Evolutionary conservation across 345 rosid genomes (phyloP).

Genomic region (Gossypium rotundifolium): DNA sequence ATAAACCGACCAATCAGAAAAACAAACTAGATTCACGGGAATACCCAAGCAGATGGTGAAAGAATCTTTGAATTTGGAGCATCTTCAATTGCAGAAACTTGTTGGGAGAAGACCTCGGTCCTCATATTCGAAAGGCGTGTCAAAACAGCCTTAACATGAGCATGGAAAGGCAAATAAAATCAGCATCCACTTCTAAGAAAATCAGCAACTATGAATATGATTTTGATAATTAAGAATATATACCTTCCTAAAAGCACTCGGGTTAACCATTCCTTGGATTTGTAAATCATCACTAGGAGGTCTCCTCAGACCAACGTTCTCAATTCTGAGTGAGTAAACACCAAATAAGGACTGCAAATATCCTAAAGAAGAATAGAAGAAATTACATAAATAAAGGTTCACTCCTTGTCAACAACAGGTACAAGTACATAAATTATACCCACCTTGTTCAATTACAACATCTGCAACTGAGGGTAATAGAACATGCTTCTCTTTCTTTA

Average conservation of each 20-base stretch:
- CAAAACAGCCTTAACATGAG: slow-evolving; percentile 45
- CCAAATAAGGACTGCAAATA: slow-evolving; percentile 71
- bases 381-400: not conserved
- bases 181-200: not conserved
- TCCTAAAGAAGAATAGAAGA: slow-evolving; percentile 31
- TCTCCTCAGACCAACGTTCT: slow-evolving; percentile 60
- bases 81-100: slow-evolving; percentile 44
- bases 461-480: slow-evolving; percentile 58
- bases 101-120: slow-evolving; percentile 43
- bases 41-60: slow-evolving; percentile 35
- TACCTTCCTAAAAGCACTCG: slow-evolving; percentile 65
- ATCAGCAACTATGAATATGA: not conserved
- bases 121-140: slow-evolving; percentile 51
- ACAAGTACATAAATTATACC: not conserved
- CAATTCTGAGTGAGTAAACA: slow-evolving; percentile 63
- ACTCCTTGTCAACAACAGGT: not conserved
- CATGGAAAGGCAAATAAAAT: not conserved
- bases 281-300: slow-evolving; percentile 63
- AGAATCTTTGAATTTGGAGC: slow-evolving; percentile 34
- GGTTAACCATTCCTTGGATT: slow-evolving; percentile 59
- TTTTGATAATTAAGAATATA: not conserved
- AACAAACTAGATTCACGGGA: not conserved
- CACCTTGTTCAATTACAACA: slow-evolving; percentile 63
- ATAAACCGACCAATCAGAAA: not conserved
- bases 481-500: slow-evolving; percentile 65